These are phyloP conservation scores for Epichloe festucae DNA, from an alignment of 2,329 filamentous ascomycete species.

Conservation along the genomic window DNA sequence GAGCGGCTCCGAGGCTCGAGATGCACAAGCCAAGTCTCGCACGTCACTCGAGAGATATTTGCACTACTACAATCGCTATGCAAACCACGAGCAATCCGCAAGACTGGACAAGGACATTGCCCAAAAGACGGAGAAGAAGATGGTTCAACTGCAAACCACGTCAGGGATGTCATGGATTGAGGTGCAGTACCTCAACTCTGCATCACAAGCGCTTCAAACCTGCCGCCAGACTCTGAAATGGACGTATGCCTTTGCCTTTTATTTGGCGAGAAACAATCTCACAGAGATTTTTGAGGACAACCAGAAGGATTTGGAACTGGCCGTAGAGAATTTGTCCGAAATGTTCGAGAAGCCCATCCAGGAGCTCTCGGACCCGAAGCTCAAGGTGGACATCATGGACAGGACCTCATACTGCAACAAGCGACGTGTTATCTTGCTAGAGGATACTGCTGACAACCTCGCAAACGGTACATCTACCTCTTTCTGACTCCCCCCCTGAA, in stretches of 20 bases:
- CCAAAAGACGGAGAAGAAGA: conserved; percentile 96
- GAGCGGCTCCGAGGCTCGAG: conserved; percentile 77
- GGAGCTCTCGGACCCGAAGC: conserved; percentile 71
- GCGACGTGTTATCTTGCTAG: conserved; percentile 74
- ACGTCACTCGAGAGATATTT: conserved; percentile 91
- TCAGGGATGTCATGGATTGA: conserved; percentile 99
- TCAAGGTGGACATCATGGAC: conserved; percentile 97
- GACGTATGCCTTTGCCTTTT: conserved; percentile 98
- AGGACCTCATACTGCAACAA: conserved; percentile 97
- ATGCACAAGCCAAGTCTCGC: conserved; percentile 81
- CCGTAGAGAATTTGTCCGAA: conserved; percentile 90
- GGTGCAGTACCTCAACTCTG: conserved; percentile 89
- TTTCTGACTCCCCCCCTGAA: background rate
- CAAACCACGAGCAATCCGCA: conserved; percentile 96
- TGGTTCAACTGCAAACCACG: conserved; percentile 86
- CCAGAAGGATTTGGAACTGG: conserved; percentile 94
- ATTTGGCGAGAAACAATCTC: conserved; percentile 87
- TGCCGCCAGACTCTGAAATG: conserved; percentile 98
- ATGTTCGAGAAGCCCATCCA: conserved; percentile 98
- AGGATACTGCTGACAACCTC: conserved; percentile 86
- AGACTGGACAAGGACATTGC: conserved; percentile 94
- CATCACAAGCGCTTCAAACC: conserved; percentile 84
- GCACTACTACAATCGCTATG: conserved; percentile 98
- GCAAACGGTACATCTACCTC: conserved; percentile 51
- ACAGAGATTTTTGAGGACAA: conserved; percentile 98